These are phyloP conservation scores for Colletotrichum godetiae DNA, from an alignment of 2,329 filamentous ascomycete genomes.

Conservation along the genomic window DNA sequence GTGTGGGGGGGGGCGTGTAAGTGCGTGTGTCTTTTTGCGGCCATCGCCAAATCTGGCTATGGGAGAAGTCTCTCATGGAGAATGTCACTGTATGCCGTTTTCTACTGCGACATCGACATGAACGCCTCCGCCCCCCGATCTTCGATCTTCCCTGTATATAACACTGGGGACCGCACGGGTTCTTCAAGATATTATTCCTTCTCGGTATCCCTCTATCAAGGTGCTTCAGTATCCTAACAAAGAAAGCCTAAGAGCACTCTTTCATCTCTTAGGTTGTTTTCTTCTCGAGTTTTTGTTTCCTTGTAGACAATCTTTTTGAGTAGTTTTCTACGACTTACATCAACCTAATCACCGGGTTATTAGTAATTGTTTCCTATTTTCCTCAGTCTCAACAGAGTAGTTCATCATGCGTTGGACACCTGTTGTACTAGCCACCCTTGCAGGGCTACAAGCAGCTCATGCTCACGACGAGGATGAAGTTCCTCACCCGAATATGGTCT, in stretches of 20 bases:
- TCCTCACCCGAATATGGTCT: slow-evolving; percentile 33
- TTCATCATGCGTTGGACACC: slow-evolving; percentile 41
- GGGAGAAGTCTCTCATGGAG: neutral
- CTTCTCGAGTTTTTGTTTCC: neutral
- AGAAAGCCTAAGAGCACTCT: slow-evolving; percentile 6
- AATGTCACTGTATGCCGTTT: slow-evolving; percentile 8
- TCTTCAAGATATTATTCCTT: neutral
- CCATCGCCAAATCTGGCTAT: neutral
- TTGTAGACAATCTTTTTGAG: neutral
- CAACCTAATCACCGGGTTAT: neutral
- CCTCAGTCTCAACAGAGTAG: neutral
- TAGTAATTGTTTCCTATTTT: neutral
- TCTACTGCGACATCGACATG: slow-evolving; percentile 18
- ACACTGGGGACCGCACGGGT: neutral
- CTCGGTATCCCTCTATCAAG: slow-evolving; percentile 10
- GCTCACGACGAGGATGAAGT: slow-evolving; percentile 38
- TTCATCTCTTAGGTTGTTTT: neutral
- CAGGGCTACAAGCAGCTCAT: slow-evolving; percentile 42
- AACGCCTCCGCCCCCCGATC: neutral
- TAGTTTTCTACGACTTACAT: neutral
- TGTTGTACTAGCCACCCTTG: slow-evolving; percentile 39
- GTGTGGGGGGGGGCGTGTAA: too few species aligned
- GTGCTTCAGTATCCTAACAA: neutral
- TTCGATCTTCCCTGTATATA: slow-evolving; percentile 18
- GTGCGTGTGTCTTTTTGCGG: neutral